Evolutionary conservation across 2,329 filamentous ascomycete genomes (phyloP), one percentile per base, ranked within the genome.

Genomic region (Ophiocordyceps camponoti-floridani): DNA sequence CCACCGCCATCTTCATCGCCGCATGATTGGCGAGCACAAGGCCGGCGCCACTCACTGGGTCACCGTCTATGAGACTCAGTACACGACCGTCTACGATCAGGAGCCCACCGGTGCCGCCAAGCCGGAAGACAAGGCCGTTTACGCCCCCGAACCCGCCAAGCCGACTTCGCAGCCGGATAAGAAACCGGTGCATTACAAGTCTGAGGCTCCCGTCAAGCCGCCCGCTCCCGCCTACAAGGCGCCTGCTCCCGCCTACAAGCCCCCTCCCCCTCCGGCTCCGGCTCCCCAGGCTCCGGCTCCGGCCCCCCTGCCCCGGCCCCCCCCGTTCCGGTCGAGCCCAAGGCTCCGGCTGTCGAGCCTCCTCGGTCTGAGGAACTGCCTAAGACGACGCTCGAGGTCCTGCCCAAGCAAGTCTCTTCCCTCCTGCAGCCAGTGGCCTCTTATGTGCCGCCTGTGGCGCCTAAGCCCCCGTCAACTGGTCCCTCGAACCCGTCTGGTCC

Each of bases 1-100:
- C 47, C 63, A 68, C 56, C 64, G 62, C 41, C 63, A 66, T 52
- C 54, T 55, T 43, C 64, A 68, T 13, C 41, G 27, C 28, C 45
- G 45, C 50, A 35, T 12, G 31, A 14, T 35, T 14, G 31, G 31
- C 7, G 37, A 4, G n/a, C 13, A 14, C 37, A 40, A 40, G n/a
- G 9, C 13, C n/a, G 23, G 23, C 23, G 23, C 23, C 23, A 40
- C 37, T 16, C 37, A 16, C 31, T 66, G 59, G 58, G 60, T 64
- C 44, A 69, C 64, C 38, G 63, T 67, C 44, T 59, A 54, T 45
- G 58, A 37, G 14, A 23, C 43, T 16, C 43, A 38, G 41, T 28
- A 41, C 41, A 33, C 33, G 33, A 23, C 23, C 23, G 23, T 23
- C 23, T 23, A 23, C 23, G 23, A 23, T 23, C 23, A 23, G 5